Evolutionary conservation across 306 rosid species (phyloP), one percentile per base, ranked within the genome.

Genomic region (Pachyrhizus erosus): DNA sequence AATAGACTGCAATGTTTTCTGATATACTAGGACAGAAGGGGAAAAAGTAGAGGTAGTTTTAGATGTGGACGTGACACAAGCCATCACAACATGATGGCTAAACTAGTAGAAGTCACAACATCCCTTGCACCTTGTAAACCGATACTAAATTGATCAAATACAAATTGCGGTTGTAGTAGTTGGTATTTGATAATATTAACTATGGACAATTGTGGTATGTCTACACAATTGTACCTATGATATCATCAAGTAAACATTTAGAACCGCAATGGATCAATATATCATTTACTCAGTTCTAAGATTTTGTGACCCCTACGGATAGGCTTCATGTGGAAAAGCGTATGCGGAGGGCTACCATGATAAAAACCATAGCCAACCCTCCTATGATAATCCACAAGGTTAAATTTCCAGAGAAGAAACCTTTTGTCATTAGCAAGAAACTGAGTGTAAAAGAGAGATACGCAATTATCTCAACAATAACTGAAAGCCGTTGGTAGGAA

Each of bases 81-180:
- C 72, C 84, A 80, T 80, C 78, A 51, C 77, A 51, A 0, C 23
- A 51, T n/a, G 73, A 80, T 70, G 84, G 72, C 84, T 43, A 7
- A 55, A 57, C 37, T 20, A 43, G 72, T 45, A 72, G 79, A 80
- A 80, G 52, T 20, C 78, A 71, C 84, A 80, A 72, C 52, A 71
- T 60, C 84, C 58, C 84, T 34, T 58, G 60, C 27, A 46, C 66
- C 58, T 37, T 11, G 74, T 49, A 34, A 29, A 80, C 52, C 33
- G 79, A 48, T 61, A 78, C 61, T 21, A 43, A 52, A 73, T n/a
- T 43, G 76, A 24, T 71, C 21, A 45, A 42, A 12, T 46, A 58
- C 46, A 71, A 71, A 71, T 27, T 46, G 76, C 42, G 6, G 18
- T 21, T 23, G 34, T 57, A 57, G 75, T 34, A 34, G 39, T 34